Conservation (phyloP, 345 rosid species). For the Crucihimalaya himalaica region DNA sequence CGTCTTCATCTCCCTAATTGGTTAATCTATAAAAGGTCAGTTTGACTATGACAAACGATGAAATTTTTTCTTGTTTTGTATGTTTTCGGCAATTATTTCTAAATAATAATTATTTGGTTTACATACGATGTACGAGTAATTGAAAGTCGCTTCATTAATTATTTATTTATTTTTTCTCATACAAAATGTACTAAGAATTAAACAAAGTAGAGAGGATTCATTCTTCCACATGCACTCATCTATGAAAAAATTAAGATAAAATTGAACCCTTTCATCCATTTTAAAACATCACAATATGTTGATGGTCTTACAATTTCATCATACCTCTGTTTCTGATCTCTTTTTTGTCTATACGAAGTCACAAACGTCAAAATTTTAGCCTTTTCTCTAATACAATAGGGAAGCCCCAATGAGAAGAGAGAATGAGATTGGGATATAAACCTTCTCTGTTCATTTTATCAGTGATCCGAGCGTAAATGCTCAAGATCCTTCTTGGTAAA, state of each 20-base stretch:
- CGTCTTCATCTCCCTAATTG: no score
- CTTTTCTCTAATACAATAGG: conserved; percentile 37
- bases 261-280: background rate
- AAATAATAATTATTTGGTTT: background rate
- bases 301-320: background rate
- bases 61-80: no score
- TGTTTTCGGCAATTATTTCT: no score
- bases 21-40: no score
- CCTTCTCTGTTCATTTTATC: conserved; percentile 52
- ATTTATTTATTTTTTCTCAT: background rate
- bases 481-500: conserved; percentile 39
- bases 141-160: background rate
- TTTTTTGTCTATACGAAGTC: background rate
- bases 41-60: no score
- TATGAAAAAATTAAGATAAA: background rate
- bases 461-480: conserved; percentile 44
- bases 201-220: conserved; percentile 6
- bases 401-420: conserved; percentile 70
- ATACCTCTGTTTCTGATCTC: background rate
- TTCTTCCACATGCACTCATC: conserved; percentile 19
- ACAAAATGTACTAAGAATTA: background rate
- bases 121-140: background rate
- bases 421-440: conserved; percentile 47
- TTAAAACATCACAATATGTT: background rate
- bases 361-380: conserved; percentile 22